Conservation (phyloP, 2,329 filamentous ascomycete species). For the Arthrobotrys megalospora region DNA sequence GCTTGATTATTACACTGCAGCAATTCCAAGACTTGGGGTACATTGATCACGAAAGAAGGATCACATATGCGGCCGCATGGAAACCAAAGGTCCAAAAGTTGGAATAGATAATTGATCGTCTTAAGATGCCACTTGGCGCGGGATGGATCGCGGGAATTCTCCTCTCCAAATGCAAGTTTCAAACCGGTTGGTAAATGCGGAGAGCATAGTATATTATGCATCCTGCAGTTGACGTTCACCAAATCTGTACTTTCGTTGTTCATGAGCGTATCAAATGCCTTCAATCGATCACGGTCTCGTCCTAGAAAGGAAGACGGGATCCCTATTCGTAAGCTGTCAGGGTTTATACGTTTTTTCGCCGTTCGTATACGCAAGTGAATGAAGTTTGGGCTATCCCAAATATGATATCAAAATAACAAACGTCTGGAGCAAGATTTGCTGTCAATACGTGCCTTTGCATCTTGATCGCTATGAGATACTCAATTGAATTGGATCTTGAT, state of each 20-base stretch:
- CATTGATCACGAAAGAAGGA: background rate
- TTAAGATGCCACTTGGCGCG: conserved; percentile 43
- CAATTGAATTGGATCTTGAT: background rate
- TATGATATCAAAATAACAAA: conserved; percentile 24
- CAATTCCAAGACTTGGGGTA: conserved; percentile 24
- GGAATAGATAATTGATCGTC: conserved; percentile 22
- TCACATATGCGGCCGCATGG: background rate
- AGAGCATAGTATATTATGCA: conserved; percentile 28
- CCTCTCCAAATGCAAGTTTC: conserved; percentile 16
- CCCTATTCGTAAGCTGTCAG: background rate
- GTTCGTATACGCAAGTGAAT: conserved; percentile 4
- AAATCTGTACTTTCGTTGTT: background rate
- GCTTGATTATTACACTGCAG: conserved; percentile 53
- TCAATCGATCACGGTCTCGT: background rate
- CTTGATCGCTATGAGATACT: background rate
- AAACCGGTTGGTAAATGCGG: conserved; percentile 20
- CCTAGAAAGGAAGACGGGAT: conserved; percentile 2
- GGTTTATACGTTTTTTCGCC: background rate
- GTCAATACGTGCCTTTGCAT: conserved; percentile 2
- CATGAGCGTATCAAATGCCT: conserved; percentile 12
- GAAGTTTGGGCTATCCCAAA: background rate
- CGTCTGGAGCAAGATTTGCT: background rate
- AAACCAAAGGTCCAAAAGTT: background rate
- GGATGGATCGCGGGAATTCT: conserved; percentile 21
- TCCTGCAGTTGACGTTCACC: conserved; percentile 9